Percentiles rank a stretch among this genome's conserved stretches.
phyloP scores from a whole-genome alignment of 345 rosid genomes.

The Moringa oleifera region DNA sequence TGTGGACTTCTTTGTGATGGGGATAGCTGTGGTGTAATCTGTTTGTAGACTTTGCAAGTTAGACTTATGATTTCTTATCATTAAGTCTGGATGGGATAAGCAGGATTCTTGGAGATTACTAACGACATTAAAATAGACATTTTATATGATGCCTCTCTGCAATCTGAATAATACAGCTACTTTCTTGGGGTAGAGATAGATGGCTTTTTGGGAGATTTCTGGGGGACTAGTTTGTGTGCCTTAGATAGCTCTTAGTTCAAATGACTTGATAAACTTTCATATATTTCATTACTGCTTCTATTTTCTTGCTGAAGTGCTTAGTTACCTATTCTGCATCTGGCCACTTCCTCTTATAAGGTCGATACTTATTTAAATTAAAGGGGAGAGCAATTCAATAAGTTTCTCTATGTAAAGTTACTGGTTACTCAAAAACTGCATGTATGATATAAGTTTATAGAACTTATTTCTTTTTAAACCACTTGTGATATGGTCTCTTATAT shows the following conservation, averaged over 20 bases:
- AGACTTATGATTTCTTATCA: not conserved
- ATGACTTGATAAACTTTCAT: not conserved
- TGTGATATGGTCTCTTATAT: conserved; percentile 15
- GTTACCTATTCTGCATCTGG: too few relatives aligned
- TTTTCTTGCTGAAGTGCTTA: too few relatives aligned
- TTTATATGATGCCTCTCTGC: not conserved
- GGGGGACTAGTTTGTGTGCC: not conserved
- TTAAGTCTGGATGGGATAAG: not conserved
- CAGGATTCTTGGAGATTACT: not conserved
- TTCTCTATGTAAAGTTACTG: not conserved
- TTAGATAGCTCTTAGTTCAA: not conserved
- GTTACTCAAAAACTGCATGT: not conserved
- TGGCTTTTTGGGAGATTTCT: not conserved
- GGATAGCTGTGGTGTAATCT: not conserved
- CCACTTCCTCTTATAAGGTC: too few relatives aligned
- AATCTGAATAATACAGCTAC: not conserved
- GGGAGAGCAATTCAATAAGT: not conserved
- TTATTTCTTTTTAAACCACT: not conserved
- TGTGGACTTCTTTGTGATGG: not conserved
- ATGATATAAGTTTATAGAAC: not conserved
- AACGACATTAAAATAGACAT: not conserved
- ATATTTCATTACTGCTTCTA: too few relatives aligned
- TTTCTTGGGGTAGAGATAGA: not conserved
- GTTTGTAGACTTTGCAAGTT: not conserved
- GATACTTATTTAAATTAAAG: not conserved